Percentiles rank a stretch among this genome's conserved stretches.
Conservation (phyloP, 1,139 yeast genomes). For the Insectozyma bohioensis region DNA sequence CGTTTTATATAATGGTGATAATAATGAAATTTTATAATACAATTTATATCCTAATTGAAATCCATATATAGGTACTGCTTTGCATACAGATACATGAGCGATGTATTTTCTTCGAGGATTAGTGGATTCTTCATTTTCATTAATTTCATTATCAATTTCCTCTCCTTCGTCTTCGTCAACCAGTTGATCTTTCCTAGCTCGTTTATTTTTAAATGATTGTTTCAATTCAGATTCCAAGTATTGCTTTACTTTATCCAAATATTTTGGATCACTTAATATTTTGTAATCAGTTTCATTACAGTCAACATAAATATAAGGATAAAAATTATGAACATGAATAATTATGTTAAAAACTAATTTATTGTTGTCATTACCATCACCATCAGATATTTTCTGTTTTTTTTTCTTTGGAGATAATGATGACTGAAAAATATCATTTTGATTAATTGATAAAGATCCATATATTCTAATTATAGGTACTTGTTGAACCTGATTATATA, state of each 20-base stretch:
- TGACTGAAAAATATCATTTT: constrained; percentile 7
- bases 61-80: constrained; percentile 84
- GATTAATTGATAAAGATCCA: constrained; percentile 52
- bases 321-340: constrained; percentile 79
- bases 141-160: constrained; percentile 9
- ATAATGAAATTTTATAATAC: constrained; percentile 65
- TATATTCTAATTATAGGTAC: constrained; percentile 80
- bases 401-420: constrained; percentile 7
- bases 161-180: constrained; percentile 13
- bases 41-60: constrained; percentile 63
- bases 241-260: constrained; percentile 15
- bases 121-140: constrained; percentile 3
- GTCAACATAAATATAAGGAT: constrained; percentile 75
- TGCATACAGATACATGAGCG: constrained; percentile 67
- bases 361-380: background rate
- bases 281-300: constrained; percentile 25
- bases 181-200: constrained; percentile 12
- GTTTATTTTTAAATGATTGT: constrained; percentile 17
- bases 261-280: constrained; percentile 10
- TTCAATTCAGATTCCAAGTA: constrained; percentile 21
- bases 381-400: constrained; percentile 11
- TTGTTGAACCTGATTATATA: constrained; percentile 34
- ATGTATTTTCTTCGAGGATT: constrained; percentile 38
- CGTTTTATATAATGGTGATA: constrained; percentile 61
- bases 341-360: constrained; percentile 25